Evolutionary conservation across 345 rosid species (phyloP).

Genomic region (Eucalyptus marginata): DNA sequence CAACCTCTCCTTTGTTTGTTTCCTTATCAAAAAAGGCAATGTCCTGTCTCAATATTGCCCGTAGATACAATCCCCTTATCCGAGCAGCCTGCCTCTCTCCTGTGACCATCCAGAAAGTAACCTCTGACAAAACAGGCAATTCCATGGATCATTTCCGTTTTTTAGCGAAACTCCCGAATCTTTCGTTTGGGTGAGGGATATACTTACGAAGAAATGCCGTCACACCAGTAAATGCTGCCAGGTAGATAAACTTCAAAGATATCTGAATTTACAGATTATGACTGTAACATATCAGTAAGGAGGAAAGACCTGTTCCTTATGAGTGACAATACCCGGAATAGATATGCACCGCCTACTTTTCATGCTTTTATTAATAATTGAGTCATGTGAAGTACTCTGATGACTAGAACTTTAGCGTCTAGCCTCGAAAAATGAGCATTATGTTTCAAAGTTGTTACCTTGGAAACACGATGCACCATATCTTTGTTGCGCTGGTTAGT

Average conservation of each 20-base stretch:
- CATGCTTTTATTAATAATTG: background rate
- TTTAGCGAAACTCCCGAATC: background rate
- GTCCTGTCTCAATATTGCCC: slow-evolving; percentile 75
- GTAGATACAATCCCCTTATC: slow-evolving; percentile 56
- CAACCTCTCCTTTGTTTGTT: slow-evolving; percentile 82
- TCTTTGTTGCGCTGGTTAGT: slow-evolving; percentile 18
- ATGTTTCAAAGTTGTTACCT: slow-evolving; percentile 19
- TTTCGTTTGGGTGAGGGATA: background rate
- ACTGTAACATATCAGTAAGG: background rate
- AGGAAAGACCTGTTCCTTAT: background rate
- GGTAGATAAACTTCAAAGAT: slow-evolving; percentile 55
- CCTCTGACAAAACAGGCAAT: slow-evolving; percentile 28
- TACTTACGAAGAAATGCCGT: slow-evolving; percentile 74
- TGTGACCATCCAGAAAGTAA: slow-evolving; percentile 74
- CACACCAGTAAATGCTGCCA: slow-evolving; percentile 50
- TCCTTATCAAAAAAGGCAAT: slow-evolving; percentile 69
- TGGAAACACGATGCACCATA: slow-evolving; percentile 26
- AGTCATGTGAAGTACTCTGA: background rate
- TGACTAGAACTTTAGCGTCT: background rate
- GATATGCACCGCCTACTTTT: background rate
- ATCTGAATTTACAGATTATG: slow-evolving; percentile 23
- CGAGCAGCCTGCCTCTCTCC: slow-evolving; percentile 84
- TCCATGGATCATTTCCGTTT: background rate
- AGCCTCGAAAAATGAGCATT: background rate
- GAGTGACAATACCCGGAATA: too few species aligned